Conservation (phyloP, 139 green algal species). For the Chlorella sp. region DNA sequence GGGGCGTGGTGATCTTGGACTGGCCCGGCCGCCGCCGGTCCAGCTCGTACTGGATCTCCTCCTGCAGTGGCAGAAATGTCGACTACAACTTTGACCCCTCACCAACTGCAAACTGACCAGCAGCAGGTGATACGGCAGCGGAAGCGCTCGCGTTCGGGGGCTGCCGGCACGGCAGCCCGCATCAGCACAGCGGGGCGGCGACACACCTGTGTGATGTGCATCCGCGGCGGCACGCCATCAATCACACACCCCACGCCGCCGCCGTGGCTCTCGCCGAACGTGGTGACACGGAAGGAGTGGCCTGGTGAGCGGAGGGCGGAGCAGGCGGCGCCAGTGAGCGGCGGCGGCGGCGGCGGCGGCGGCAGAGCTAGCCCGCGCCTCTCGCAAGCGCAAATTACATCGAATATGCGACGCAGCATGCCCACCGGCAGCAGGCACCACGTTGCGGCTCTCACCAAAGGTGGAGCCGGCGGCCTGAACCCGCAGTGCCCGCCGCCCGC, state of each 20-base stretch:
- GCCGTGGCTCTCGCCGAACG: conserved; percentile 96
- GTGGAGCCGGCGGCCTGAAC: conserved; percentile 74
- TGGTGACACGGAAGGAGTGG: conserved; percentile 92
- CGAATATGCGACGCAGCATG: too few species aligned
- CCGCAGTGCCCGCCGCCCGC: not conserved
- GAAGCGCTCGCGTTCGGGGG: too few species aligned
- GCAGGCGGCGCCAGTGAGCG: too few species aligned
- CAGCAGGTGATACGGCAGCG: too few species aligned
- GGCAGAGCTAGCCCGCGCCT: too few species aligned
- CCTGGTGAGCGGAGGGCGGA: conserved; percentile 20
- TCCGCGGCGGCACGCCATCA: conserved; percentile 91
- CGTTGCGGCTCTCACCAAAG: conserved; percentile 58
- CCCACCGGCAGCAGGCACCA: too few species aligned
- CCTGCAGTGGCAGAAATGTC: conserved; percentile 21
- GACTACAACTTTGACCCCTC: too few species aligned
- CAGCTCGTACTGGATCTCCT: conserved; percentile 85
- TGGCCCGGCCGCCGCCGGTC: conserved; percentile 92
- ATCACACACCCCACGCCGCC: conserved; percentile 97
- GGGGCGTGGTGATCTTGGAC: conserved; percentile 96
- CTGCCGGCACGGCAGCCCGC: not conserved
- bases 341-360: too few species aligned
- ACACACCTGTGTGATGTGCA: conserved; percentile 76
- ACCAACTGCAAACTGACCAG: too few species aligned
- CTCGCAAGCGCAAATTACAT: too few species aligned
- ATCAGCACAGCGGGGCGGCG: not conserved